Conservation (phyloP, 139 green algal genomes). For the Klebsormidium nitens region DNA sequence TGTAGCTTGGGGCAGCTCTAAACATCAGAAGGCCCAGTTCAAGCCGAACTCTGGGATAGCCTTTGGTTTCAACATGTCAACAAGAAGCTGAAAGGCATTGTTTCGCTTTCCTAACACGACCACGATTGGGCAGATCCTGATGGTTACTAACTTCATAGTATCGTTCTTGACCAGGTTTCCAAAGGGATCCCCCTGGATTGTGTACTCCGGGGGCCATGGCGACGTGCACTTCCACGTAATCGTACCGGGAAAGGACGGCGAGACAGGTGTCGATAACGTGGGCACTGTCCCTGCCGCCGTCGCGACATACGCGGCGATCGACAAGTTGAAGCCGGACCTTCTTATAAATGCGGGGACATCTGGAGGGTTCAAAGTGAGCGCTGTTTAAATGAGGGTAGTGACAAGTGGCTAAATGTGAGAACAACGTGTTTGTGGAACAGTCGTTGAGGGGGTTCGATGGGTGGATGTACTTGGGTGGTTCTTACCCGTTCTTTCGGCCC, state of each 20-base stretch:
- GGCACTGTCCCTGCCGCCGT: constrained; percentile 34
- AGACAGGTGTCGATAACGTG: constrained; percentile 21
- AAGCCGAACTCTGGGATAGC: too few species aligned
- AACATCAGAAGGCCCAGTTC: too few species aligned
- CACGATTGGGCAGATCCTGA: not conserved
- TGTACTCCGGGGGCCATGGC: constrained; percentile 24
- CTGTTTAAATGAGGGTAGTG: not conserved
- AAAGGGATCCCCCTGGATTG: constrained; percentile 5
- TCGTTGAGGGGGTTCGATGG: too few species aligned
- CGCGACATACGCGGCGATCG: constrained; percentile 70
- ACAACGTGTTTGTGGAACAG: too few species aligned
- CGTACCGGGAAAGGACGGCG: constrained; percentile 19
- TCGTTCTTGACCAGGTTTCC: constrained; percentile 21
- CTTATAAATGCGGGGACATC: constrained; percentile 88
- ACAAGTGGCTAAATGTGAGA: not conserved
- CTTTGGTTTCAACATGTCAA: too few species aligned
- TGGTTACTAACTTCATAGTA: not conserved
- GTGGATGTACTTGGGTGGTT: too few species aligned
- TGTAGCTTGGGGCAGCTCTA: too few species aligned
- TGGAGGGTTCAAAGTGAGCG: constrained; percentile 78
- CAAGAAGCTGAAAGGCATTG: constrained; percentile 5
- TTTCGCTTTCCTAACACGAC: not conserved
- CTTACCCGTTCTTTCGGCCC: too few species aligned
- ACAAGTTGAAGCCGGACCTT: constrained; percentile 75
- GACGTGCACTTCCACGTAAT: constrained; percentile 14